Percentiles rank a stretch among this genome's conserved stretches.
These are phyloP conservation scores for Elasticomyces elasticus DNA, from an alignment of 495 filamentous ascomycete genomes.

Conservation along the genomic window DNA sequence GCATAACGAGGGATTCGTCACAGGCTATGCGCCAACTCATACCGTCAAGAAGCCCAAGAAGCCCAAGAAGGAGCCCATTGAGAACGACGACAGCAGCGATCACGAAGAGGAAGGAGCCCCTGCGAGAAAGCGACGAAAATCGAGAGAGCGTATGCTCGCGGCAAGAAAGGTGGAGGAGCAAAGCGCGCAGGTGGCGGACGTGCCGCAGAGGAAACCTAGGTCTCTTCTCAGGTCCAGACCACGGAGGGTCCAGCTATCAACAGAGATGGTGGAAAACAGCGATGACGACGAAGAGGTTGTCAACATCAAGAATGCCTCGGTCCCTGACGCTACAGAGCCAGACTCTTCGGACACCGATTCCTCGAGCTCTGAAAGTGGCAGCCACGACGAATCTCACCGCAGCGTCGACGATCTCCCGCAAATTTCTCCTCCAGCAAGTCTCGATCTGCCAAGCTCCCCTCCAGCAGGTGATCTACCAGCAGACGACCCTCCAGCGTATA, in stretches of 20 bases:
- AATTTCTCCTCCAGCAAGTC: too few relatives aligned
- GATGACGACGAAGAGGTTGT: neutral
- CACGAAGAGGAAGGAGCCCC: neutral
- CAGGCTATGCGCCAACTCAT: neutral
- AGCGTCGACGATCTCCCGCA: too few relatives aligned
- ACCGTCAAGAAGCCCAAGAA: neutral
- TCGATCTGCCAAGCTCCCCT: too few relatives aligned
- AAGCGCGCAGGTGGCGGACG: neutral
- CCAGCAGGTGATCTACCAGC: too few relatives aligned
- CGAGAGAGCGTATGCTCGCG: neutral
- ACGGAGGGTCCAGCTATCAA: neutral
- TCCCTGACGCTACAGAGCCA: too few relatives aligned
- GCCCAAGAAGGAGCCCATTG: neutral
- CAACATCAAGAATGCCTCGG: neutral
- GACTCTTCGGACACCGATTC: too few relatives aligned
- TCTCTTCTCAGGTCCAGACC: neutral
- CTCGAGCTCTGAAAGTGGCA: too few relatives aligned
- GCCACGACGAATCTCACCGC: too few relatives aligned
- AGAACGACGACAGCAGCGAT: neutral
- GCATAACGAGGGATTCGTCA: neutral
- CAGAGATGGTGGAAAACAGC: neutral
- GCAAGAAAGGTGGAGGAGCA: neutral
- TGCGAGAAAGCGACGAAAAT: neutral
- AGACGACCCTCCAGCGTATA: too few relatives aligned
- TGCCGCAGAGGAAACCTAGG: neutral